phyloP scores from a whole-genome alignment of 176 grass and related monocot species.

The Melocanna baccifera region DNA sequence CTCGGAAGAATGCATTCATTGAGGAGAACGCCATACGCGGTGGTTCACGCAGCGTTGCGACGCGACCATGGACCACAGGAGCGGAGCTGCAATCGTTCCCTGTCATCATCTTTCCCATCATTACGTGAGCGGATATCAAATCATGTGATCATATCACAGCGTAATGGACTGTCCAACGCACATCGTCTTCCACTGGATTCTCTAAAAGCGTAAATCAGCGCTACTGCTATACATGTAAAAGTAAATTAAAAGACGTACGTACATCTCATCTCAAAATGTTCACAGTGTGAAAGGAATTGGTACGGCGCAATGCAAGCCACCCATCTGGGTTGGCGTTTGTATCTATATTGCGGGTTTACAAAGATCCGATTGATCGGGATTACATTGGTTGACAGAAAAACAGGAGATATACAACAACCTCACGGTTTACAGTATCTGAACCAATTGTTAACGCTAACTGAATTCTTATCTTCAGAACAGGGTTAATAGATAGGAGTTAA shows the following conservation, averaged over 20 bases:
- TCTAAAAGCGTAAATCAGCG: background rate
- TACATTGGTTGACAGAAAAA: no score
- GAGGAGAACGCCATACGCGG: background rate
- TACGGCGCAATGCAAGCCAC: no score
- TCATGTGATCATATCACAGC: background rate
- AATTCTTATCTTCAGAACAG: no score
- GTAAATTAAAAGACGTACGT: background rate
- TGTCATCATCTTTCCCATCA: background rate
- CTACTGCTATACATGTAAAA: background rate
- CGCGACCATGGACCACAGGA: constrained; percentile 20
- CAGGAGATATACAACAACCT: no score
- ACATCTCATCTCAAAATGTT: background rate
- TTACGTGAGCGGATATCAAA: background rate
- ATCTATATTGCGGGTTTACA: no score
- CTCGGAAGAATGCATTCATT: background rate
- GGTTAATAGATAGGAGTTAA: no score
- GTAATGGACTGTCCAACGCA: background rate
- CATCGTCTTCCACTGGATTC: background rate
- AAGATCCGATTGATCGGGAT: no score
- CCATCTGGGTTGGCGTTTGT: no score
- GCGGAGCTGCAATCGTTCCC: background rate
- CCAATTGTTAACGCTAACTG: no score
- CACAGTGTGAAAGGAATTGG: no score
- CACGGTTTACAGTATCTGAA: no score
- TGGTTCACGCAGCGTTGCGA: background rate